Evolutionary conservation across 768 basidiomycete genomes (phyloP), one percentile per base, ranked within the genome.

Genomic region (Gymnopilus junonius): DNA sequence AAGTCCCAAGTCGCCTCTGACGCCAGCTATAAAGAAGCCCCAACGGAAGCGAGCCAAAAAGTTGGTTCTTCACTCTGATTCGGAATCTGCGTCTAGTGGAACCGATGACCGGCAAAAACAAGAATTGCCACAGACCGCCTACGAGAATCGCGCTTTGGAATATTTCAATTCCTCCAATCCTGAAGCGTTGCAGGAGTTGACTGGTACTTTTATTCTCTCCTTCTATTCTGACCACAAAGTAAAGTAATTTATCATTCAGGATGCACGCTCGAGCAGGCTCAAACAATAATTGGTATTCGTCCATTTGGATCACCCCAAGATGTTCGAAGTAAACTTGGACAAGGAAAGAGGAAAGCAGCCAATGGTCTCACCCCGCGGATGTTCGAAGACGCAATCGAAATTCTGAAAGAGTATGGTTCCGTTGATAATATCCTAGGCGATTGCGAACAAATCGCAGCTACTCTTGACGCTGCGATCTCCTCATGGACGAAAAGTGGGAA

Each of bases 351-450:
- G 80, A 95, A 94, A 71, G 86, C 88, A 2, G 88, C 90, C 8
- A 83, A 80, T 4, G 96, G 97, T 21, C 88, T 99, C 69, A 95
- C 94, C 64, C 84, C 92, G 63, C 87, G 91, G 60, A 83, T 99
- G 74, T 94, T 99, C 73, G 94, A 97, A 70, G 94, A 96, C 67
- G 95, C 93, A 73, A 86, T 87, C 58, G 83, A 87, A 40, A 92
- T 97, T 68, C 90, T 98, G 71, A 79, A 85, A 59, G 93, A 92
- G 8, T 98, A 97, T 70, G 87, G 88, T 11, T 86, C 89, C 37
- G 95, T 99, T 59, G 97, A 99, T 74, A 86, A 82, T 64, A 89
- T 98, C 65, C 85, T 99, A 14, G 87, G 88, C 74, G 87, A 91
- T 58, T 99, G 97, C 74, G 95, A 98, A 75, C 78, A 82, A 58